phyloP scores from a whole-genome alignment of 176 grass and related monocot genomes.

The Ensete ventricosum region DNA sequence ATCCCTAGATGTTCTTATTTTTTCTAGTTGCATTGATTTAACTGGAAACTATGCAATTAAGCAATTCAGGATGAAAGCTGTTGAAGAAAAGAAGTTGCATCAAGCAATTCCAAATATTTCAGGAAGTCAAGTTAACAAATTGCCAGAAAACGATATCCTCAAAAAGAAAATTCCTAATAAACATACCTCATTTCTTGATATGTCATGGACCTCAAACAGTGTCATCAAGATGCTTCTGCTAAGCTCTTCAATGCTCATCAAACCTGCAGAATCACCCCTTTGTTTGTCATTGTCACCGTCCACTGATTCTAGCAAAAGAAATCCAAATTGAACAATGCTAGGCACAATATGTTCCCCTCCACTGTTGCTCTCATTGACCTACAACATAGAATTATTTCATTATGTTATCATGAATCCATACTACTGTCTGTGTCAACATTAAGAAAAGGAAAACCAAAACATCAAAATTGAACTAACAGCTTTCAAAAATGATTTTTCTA shows the following conservation, averaged over 20 bases:
- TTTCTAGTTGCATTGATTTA: neutral
- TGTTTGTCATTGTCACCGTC: constrained; percentile 33
- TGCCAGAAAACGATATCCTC: neutral
- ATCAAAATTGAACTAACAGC: constrained; percentile 37
- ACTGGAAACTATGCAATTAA: neutral
- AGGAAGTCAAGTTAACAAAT: neutral
- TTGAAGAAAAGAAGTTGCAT: neutral
- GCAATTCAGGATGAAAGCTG: neutral
- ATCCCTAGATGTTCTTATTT: neutral
- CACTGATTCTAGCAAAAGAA: constrained; percentile 54
- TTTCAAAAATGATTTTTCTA: constrained; percentile 69
- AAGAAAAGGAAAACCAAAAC: constrained; percentile 10
- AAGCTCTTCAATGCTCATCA: constrained; percentile 52
- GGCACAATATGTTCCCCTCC: constrained; percentile 71
- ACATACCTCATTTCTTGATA: constrained; percentile 50
- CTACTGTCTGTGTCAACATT: neutral
- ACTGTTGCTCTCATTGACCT: constrained; percentile 56
- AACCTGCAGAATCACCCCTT: constrained; percentile 18
- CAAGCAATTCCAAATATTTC: neutral
- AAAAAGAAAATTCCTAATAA: constrained; percentile 12
- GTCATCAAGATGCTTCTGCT: constrained; percentile 59
- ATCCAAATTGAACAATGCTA: constrained; percentile 66
- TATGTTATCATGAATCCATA: constrained; percentile 6
- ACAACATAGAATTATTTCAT: constrained; percentile 27
- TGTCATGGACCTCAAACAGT: constrained; percentile 71